These are phyloP conservation scores for Chionographis japonica DNA, from an alignment of 106 monocot species.

Conservation along the genomic window DNA sequence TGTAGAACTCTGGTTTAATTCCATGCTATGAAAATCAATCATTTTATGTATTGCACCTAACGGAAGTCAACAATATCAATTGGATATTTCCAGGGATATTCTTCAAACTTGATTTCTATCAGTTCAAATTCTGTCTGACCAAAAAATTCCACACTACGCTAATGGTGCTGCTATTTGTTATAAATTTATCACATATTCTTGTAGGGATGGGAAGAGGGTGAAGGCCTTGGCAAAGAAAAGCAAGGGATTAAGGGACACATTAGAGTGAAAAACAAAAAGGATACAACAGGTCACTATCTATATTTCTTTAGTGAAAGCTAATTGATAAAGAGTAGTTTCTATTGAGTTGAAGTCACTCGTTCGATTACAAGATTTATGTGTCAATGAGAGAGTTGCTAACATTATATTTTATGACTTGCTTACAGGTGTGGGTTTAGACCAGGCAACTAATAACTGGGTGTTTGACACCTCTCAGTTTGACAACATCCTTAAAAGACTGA, in stretches of 20 bases:
- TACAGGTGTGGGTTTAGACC: conserved; percentile 78
- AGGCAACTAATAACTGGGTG: conserved; percentile 68
- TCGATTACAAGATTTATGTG: too few species aligned
- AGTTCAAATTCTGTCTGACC: too few species aligned
- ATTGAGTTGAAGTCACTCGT: too few species aligned
- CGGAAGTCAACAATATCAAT: too few species aligned
- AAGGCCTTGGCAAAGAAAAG: conserved; percentile 98
- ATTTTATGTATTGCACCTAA: too few species aligned
- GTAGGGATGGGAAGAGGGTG: conserved; percentile 99
- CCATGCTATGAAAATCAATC: too few species aligned
- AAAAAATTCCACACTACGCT: too few species aligned
- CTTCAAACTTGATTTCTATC: too few species aligned
- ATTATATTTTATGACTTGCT: not conserved
- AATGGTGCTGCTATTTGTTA: too few species aligned
- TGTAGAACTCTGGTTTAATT: too few species aligned
- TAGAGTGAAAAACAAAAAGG: conserved; percentile 96
- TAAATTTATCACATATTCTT: not conserved
- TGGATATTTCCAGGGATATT: too few species aligned
- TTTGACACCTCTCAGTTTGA: conserved; percentile 98
- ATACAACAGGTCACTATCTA: conserved; percentile 56
- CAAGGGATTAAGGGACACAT: conserved; percentile 92
- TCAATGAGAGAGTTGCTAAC: not conserved
- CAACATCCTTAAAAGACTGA: conserved; percentile 78
- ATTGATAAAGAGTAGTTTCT: not conserved
- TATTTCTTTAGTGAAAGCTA: not conserved